Base-by-base conservation (phyloP, 2,329 filamentous ascomycete genomes). In the Ophiostoma quercus region DNA sequence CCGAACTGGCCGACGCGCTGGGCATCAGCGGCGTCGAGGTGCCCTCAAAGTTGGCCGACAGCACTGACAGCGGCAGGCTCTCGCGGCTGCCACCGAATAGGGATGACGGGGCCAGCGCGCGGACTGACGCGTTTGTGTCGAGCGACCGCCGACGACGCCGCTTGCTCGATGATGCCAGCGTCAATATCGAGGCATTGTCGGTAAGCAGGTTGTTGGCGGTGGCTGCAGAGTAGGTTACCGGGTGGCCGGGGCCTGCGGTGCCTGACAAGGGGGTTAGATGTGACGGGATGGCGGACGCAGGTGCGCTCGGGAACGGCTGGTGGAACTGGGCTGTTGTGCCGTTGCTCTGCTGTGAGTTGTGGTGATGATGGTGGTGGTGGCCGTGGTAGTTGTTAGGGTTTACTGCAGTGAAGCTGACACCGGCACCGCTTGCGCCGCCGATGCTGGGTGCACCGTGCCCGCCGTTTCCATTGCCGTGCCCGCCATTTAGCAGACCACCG, bases 151-250 rank as follows among this genome's bases (percentile, higher is more conserved):
- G 86, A 47, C 92, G 88, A 37, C 89, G 86, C 51, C 90, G 87
- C 80, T 94, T 92, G 73, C 90, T 92, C 0, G 91, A 94, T 3
- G 91, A 94, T 2, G 92, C 92, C 16, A 96, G 83, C 0, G 92
- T 96, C 71, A 96, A 80, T 74, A 96, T 94, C 34, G 91, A 94
- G 29, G 92, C 92, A 77, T 96, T 92, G 78, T 96, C 92, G 1
- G 90, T 92, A 43, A 94, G 82, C 6, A 94, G 84, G 75, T 92
- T 92, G 79, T 94, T 93, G 68, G 92, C 91, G 0, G 90, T 94
- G 1, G 91, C 91, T n/a, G 85, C 87, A 67, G 84, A 86, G 78
- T 94, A 94, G 0, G 90, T 94, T 5, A 88, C 86, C 2, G 90
- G 90, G 74, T 88, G 85, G 68, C 81, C 75, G 76, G 79, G 73